Base-by-base conservation (phyloP, 1,139 yeast genomes). In the Spathaspora jeffriesii region DNA sequence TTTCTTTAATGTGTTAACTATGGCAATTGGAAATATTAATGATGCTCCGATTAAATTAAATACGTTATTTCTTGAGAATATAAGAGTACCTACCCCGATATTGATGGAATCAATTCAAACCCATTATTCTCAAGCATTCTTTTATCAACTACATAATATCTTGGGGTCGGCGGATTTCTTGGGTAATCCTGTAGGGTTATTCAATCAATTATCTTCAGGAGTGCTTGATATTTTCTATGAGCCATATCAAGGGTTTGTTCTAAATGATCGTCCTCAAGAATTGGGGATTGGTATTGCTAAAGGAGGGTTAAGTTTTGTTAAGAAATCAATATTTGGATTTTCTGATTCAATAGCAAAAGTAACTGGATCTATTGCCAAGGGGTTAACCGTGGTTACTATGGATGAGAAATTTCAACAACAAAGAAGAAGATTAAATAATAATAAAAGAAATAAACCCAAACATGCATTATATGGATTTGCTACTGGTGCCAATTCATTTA, bases 111-210 rank as follows among this genome's bases (percentile, higher is more conserved):
- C 90, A 17, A 78, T 93, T 31, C 77, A 79, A 53, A 86, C 95
- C 0, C 98, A 93, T 65, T 95, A 95, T 62, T 87, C 95, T 9
- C 98, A 92, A 62, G 93, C 95, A 22, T 87, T 93, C 66, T 79
- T 93, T 55, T 91, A 90, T 61, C 99, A 95, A 65, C 76, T 95
- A 38, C 96, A 95, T 66, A 92, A 90, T 66, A 85, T 95, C 47
- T 73, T 95, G 41, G 99, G 99, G 0, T 90, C 97, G 17, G 99
- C 99, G 0, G 99, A 95, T 66, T 82, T 95, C 57, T 72, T 95
- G 47, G 99, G 99, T 27, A 93, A 95, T 56, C 99, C 99, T 0
- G 98, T 95, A 31, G 99, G 99, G 1, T 71, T 95, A 50, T 95
- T 93, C 69, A 95, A 90, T 61, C 91, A 92, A 55, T 73, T 95